Conservation (phyloP, 176 grass and related monocot genomes). For the sorghum (Sorghum bicolor) region Sorghum_bicolor_NCBIv3 NC_012873.2:68111001-68111500, state of each 20-base stretch:
- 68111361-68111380: slow-evolving; percentile 83
- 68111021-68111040: slow-evolving; percentile 15
- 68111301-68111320: slow-evolving; percentile 82
- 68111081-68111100: neutral
- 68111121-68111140: rapidly evolving
- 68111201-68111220: neutral
- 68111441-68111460: slow-evolving; percentile 71
- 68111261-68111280: neutral
- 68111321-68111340: slow-evolving; percentile 70
- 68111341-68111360: neutral
- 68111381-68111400: slow-evolving; percentile 46
- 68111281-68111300: slow-evolving; percentile 71
- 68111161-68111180: neutral
- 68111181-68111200: neutral
- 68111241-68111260: neutral
- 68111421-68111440: slow-evolving; percentile 52
- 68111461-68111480: slow-evolving; percentile 35
- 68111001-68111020: slow-evolving; percentile 38
- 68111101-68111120: neutral
- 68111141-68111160: neutral
- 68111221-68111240: no score
- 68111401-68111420: slow-evolving; percentile 61
- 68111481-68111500: slow-evolving; percentile 72
- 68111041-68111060: neutral
- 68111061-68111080: neutral